phyloP scores from a whole-genome alignment of 768 basidiomycete genomes.

The Royoungia palumana region DNA sequence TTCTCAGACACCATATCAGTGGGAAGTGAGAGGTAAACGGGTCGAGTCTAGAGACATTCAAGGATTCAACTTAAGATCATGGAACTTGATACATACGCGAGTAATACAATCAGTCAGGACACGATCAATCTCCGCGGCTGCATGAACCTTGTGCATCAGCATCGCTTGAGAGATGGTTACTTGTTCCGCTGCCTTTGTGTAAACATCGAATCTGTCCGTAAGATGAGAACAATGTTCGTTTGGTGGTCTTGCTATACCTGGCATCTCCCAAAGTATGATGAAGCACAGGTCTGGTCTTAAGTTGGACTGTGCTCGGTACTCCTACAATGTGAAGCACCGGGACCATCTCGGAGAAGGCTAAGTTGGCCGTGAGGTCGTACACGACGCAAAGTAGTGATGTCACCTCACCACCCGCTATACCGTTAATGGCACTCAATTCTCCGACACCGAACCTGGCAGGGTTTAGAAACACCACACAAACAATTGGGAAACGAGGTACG shows the following conservation, averaged over 20 bases:
- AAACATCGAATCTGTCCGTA: slow-evolving; percentile 69
- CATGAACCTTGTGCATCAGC: slow-evolving; percentile 50
- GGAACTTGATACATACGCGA: slow-evolving; percentile 33
- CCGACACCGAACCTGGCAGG: slow-evolving; percentile 81
- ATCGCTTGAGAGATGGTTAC: slow-evolving; percentile 68
- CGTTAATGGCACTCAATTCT: slow-evolving; percentile 83
- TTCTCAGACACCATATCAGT: slow-evolving; percentile 74
- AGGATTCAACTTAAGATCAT: neutral
- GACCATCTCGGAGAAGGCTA: slow-evolving; percentile 84
- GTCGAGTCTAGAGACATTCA: slow-evolving; percentile 54
- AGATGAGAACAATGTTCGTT: neutral
- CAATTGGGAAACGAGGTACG: slow-evolving; percentile 38
- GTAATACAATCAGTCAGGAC: slow-evolving; percentile 68
- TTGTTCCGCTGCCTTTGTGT: slow-evolving; percentile 68
- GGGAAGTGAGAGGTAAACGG: slow-evolving; percentile 84
- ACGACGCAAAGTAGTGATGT: neutral
- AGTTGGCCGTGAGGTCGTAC: neutral
- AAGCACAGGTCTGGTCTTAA: slow-evolving; percentile 67
- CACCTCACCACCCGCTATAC: slow-evolving; percentile 65
- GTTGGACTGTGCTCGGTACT: slow-evolving; percentile 69
- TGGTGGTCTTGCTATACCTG: slow-evolving; percentile 35
- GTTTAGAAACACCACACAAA: neutral
- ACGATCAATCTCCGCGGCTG: slow-evolving; percentile 73
- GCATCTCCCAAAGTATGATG: slow-evolving; percentile 91
- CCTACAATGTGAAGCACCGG: slow-evolving; percentile 89